Evolutionary conservation across 2,329 filamentous ascomycete genomes (phyloP).

Genomic region (Microdochium trichocladiopsis): DNA sequence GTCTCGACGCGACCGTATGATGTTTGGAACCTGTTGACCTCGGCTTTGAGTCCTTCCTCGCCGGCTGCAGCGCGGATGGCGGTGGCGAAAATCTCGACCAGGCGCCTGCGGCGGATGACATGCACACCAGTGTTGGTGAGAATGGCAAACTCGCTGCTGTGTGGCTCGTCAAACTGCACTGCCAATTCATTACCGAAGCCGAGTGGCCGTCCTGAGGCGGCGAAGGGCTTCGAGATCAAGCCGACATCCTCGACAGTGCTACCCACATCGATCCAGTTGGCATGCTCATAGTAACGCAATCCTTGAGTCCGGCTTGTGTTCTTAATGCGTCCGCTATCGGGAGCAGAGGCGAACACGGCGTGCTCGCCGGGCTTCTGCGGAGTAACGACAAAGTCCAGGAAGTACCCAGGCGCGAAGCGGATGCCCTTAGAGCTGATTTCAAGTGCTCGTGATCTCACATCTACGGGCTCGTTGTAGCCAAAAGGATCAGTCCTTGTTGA

Average conservation of each 20-base stretch:
- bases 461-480: constrained; percentile 29
- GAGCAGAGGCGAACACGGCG: constrained; percentile 73
- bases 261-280: constrained; percentile 70
- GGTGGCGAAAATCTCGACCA: constrained; percentile 88
- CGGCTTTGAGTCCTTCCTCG: constrained; percentile 73
- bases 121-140: constrained; percentile 89
- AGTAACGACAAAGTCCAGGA: constrained; percentile 73
- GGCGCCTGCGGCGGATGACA: constrained; percentile 70
- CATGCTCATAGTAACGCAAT: constrained; percentile 68
- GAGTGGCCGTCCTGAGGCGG: constrained; percentile 57
- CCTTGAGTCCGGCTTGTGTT: constrained; percentile 43
- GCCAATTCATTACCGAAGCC: constrained; percentile 95
- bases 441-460: constrained; percentile 41
- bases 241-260: constrained; percentile 73
- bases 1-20: constrained; percentile 86
- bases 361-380: constrained; percentile 54
- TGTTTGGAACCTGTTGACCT: constrained; percentile 76
- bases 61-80: constrained; percentile 67
- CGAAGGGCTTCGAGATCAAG: constrained; percentile 65
- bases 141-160: constrained; percentile 73
- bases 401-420: constrained; percentile 81
- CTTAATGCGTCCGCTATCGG: constrained; percentile 82
- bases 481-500: constrained; percentile 10
- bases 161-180: constrained; percentile 83
- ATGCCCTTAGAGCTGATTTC: constrained; percentile 42